Evolutionary conservation across 306 rosid genomes (phyloP).

Genomic region (Dalbergia oliveri): DNA sequence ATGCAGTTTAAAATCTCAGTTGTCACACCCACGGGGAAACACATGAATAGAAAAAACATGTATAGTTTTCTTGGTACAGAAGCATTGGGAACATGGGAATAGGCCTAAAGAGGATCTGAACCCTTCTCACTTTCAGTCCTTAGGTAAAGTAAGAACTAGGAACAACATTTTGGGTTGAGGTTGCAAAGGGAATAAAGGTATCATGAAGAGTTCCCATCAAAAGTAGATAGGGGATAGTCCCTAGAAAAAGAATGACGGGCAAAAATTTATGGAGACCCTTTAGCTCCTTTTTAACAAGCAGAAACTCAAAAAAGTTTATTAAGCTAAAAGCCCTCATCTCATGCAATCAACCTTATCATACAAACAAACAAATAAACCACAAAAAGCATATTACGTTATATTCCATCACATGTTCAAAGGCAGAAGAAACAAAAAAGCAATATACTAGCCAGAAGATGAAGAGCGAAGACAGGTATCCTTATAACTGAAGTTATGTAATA

Average conservation of each 20-base stretch:
- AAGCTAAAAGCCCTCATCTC: conserved; percentile 46
- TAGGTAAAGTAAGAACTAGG: conserved; percentile 41
- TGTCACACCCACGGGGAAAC: conserved; percentile 42
- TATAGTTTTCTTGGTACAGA: conserved; percentile 46
- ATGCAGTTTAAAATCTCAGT: conserved; percentile 44
- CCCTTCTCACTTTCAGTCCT: conserved; percentile 52
- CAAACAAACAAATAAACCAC: conserved; percentile 2
- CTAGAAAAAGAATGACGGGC: too few species aligned
- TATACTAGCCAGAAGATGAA: too few species aligned
- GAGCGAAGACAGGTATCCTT: too few species aligned
- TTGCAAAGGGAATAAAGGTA: too few species aligned
- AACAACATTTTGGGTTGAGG: too few species aligned
- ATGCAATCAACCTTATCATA: conserved; percentile 16
- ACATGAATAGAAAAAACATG: conserved; percentile 43
- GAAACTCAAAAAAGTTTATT: conserved; percentile 60
- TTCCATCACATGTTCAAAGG: conserved; percentile 43
- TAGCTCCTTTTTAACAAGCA: too few species aligned
- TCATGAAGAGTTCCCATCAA: too few species aligned
- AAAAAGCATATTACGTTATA: conserved; percentile 35
- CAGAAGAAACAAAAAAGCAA: neutral
- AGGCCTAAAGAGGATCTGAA: conserved; percentile 59
- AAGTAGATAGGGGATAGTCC: too few species aligned
- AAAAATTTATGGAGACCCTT: too few species aligned
- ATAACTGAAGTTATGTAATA: too few species aligned
- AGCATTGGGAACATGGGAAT: conserved; percentile 50